phyloP scores from a whole-genome alignment of 768 basidiomycete species.

The Tricholoma saponaceum region DNA sequence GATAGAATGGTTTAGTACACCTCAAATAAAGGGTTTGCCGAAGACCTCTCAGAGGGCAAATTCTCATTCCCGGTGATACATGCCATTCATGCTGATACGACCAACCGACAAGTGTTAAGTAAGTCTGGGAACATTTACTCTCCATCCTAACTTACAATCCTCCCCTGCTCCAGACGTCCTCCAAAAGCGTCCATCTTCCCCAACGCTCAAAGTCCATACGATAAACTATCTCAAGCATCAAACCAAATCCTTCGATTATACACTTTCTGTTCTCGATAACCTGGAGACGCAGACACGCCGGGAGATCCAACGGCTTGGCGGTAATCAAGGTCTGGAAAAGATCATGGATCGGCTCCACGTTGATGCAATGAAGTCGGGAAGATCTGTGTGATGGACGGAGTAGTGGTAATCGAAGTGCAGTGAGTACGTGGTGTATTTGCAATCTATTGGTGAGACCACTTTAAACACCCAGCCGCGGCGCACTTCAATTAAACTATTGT shows the following conservation, averaged over 20 bases:
- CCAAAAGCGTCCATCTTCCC: constrained; percentile 80
- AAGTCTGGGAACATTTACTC: constrained; percentile 21
- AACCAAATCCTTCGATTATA: constrained; percentile 89
- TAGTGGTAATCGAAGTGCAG: no score
- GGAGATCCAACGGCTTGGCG: constrained; percentile 74
- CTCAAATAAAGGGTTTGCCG: constrained; percentile 82
- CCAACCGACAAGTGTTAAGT: constrained; percentile 85
- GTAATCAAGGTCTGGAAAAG: constrained; percentile 59
- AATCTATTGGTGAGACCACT: no score
- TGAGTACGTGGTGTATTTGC: no score
- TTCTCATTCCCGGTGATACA: constrained; percentile 97
- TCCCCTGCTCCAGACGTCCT: constrained; percentile 61
- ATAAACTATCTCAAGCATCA: constrained; percentile 73
- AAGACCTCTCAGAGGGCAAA: constrained; percentile 95
- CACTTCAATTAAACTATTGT: no score
- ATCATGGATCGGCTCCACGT: constrained; percentile 54
- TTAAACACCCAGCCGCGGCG: no score
- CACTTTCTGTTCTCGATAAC: constrained; percentile 58
- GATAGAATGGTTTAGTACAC: constrained; percentile 58
- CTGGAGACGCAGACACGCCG: constrained; percentile 63
- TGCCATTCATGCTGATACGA: constrained; percentile 71
- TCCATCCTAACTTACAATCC: neutral
- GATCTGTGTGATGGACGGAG: neutral
- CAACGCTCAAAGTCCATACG: constrained; percentile 75
- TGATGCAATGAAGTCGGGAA: constrained; percentile 8